Percentiles rank a stretch among this genome's conserved stretches.
Evolutionary conservation across 2,329 filamentous ascomycete species (phyloP).

Genomic region (Lecanicillium sp.): DNA sequence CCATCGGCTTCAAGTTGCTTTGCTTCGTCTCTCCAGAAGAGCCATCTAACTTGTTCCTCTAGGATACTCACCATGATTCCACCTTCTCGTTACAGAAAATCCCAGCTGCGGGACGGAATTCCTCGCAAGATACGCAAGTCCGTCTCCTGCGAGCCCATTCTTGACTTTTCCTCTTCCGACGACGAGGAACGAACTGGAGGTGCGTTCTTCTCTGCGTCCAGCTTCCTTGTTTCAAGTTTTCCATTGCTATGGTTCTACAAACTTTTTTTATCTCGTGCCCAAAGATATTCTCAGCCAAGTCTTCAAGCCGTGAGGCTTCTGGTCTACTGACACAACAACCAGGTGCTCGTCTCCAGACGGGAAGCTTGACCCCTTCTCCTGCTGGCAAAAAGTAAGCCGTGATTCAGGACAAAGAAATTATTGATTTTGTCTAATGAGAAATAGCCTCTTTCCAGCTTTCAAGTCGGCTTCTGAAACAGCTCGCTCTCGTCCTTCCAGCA

Average conservation of each 20-base stretch:
- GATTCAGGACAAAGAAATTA: no score
- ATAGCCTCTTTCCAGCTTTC: constrained; percentile 1
- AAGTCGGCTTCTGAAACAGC: constrained; percentile 6
- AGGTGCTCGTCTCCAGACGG: constrained; percentile 7
- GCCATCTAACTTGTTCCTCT: no score
- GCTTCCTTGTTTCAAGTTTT: no score
- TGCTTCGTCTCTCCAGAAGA: no score
- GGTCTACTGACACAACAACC: not conserved
- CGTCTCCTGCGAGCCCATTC: constrained; percentile 8
- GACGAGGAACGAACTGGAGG: constrained; percentile 10
- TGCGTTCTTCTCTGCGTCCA: constrained; percentile 6
- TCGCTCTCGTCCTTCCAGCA: constrained; percentile 5
- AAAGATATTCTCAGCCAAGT: not conserved
- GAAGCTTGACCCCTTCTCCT: constrained; percentile 9
- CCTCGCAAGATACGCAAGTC: constrained; percentile 9
- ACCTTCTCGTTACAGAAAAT: constrained; percentile 2
- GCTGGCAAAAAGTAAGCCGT: constrained; percentile 6
- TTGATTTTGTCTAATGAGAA: not conserved
- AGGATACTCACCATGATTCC: constrained; percentile 1
- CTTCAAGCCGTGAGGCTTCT: not conserved
- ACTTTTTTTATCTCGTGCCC: no score
- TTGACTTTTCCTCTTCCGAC: constrained; percentile 9
- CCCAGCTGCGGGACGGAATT: constrained; percentile 1
- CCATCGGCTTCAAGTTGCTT: no score
- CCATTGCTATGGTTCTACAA: no score